Percentiles rank a stretch among this genome's conserved stretches.
phyloP scores from a whole-genome alignment of 192 early-diverging fungal species.

The Coemansia sp. region DNA sequence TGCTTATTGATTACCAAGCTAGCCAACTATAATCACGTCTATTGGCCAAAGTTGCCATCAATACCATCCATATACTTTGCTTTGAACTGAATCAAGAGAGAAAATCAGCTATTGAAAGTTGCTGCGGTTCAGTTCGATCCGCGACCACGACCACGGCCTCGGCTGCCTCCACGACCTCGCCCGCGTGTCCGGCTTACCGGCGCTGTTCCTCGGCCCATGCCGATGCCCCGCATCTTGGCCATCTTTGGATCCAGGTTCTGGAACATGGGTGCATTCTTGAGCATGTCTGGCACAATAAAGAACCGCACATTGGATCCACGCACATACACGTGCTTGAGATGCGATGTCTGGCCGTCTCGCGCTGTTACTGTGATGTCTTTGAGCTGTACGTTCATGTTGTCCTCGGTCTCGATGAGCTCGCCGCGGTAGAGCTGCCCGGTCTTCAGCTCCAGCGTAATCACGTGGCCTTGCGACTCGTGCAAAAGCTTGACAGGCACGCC shows the following conservation, averaged over 20 bases:
- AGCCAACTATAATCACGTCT: not conserved
- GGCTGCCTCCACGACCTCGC: constrained; percentile 25
- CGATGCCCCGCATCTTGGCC: constrained; percentile 53
- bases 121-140: constrained; percentile 10
- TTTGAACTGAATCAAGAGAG: constrained; percentile 1
- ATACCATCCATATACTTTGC: not conserved
- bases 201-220: constrained; percentile 52
- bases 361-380: constrained; percentile 90
- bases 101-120: not conserved
- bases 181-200: constrained; percentile 19
- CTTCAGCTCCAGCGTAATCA: constrained; percentile 93
- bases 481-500: constrained; percentile 93
- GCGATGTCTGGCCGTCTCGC: constrained; percentile 86
- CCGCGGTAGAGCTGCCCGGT: constrained; percentile 94
- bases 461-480: constrained; percentile 97
- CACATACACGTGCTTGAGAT: constrained; percentile 95
- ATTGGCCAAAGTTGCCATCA: not conserved
- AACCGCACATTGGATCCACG: constrained; percentile 90
- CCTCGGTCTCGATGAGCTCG: constrained; percentile 91
- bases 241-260: constrained; percentile 79
- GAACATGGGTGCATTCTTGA: constrained; percentile 99
- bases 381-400: constrained; percentile 99
- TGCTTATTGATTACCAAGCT: constrained; percentile 13
- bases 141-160: constrained; percentile 31
- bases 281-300: constrained; percentile 98